phyloP scores from a whole-genome alignment of 306 rosid species.

The Amphicarpaea edgeworthii region DNA sequence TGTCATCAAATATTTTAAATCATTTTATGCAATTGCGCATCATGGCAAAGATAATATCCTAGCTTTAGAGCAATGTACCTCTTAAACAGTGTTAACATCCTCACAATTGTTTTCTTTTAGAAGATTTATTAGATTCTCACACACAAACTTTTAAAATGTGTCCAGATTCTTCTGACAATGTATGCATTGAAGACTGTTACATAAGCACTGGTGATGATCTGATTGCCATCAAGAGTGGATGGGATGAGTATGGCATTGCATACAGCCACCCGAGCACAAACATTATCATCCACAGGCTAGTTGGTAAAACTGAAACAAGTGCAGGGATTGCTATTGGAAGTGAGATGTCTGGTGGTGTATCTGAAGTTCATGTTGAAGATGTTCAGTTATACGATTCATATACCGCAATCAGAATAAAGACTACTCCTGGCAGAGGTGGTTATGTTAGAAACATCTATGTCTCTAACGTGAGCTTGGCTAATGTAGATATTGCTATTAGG shows the following conservation, averaged over 20 bases:
- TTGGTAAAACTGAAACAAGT: constrained; percentile 58
- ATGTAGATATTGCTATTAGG: constrained; percentile 66
- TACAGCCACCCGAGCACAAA: constrained; percentile 73
- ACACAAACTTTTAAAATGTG: constrained; percentile 16
- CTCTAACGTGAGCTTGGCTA: constrained; percentile 64
- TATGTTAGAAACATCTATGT: constrained; percentile 72
- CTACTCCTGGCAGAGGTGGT: constrained; percentile 88
- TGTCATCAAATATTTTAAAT: constrained; percentile 1
- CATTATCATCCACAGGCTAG: constrained; percentile 62
- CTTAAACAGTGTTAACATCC: constrained; percentile 1
- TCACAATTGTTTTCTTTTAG: no score
- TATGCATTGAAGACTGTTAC: constrained; percentile 85
- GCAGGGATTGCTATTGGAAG: constrained; percentile 87
- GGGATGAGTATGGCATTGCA: constrained; percentile 85
- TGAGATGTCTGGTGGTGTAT: constrained; percentile 89
- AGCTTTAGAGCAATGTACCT: constrained; percentile 2
- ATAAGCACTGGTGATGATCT: constrained; percentile 88
- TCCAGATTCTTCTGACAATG: constrained; percentile 75
- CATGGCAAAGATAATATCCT: constrained; percentile 2
- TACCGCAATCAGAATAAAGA: constrained; percentile 69
- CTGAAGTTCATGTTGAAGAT: constrained; percentile 68
- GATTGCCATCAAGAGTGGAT: constrained; percentile 82
- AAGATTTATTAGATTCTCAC: constrained; percentile 41
- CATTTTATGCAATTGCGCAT: background rate
- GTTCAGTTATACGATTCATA: constrained; percentile 61